Percentiles rank a stretch among this genome's conserved stretches.
These are phyloP conservation scores for Bretziella fagacearum DNA, from an alignment of 2,329 filamentous ascomycete species.

Conservation along the genomic window DNA sequence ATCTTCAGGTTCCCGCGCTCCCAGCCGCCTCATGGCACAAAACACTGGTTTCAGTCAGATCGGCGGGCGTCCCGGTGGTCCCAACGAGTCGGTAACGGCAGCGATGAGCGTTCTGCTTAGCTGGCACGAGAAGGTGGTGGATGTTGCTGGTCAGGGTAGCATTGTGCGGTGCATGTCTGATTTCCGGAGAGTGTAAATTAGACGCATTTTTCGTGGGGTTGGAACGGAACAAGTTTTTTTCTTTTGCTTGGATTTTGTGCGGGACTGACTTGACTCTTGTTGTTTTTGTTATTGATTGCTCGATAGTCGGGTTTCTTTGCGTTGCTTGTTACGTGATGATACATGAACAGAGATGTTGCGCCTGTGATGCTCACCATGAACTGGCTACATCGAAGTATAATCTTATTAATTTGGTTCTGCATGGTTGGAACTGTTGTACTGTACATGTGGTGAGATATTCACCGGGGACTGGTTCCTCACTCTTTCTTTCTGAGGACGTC, in stretches of 20 bases:
- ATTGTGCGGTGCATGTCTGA: conserved; percentile 94
- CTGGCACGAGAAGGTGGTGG: conserved; percentile 98
- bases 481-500: conserved; percentile 38
- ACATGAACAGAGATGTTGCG: background rate
- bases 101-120: conserved; percentile 93
- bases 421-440: background rate
- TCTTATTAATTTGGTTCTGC: background rate
- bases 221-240: too few relatives aligned
- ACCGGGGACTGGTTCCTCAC: conserved; percentile 20
- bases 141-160: conserved; percentile 77
- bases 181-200: conserved; percentile 51
- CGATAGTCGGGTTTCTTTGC: too few relatives aligned
- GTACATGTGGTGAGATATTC: background rate
- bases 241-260: too few relatives aligned
- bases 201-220: background rate
- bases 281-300: too few relatives aligned
- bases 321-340: too few relatives aligned
- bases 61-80: conserved; percentile 32
- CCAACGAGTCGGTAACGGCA: conserved; percentile 55
- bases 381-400: background rate
- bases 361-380: too few relatives aligned
- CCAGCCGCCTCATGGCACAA: conserved; percentile 46
- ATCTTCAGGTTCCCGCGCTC: conserved; percentile 27
- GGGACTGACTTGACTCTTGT: too few relatives aligned
- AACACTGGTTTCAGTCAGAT: conserved; percentile 71